Base-by-base conservation (phyloP, 1,139 yeast genomes). In the Blastobotrys illinoisensis region DNA sequence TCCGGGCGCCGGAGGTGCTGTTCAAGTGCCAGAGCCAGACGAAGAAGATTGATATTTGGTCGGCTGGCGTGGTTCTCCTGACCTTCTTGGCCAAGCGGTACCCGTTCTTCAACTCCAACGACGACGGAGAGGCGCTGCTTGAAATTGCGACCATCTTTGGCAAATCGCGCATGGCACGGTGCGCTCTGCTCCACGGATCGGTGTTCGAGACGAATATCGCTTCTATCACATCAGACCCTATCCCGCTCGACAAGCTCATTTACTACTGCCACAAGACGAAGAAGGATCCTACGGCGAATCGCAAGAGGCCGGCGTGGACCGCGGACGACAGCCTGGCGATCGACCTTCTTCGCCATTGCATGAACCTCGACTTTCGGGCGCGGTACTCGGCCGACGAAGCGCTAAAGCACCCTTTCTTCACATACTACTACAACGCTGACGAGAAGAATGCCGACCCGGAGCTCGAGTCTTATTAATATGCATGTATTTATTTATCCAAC, bases 1-100 rank as follows among this genome's bases (percentile, higher is more conserved):
- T 90, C 67, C 78, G 98, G 61, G 97, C 98, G 0, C 97, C 97
- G 0, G 98, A 90, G 68, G 97, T 90, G 2, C 74, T 91, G 56
- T 80, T 90, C 71, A 89, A 89, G 68, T 90, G 98, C 70, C 82
- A 88, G 1, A 84, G 87, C 57, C 98, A 91, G 71, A 78, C 86
- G 7, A 81, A 88, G 40, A 85, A 85, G 67, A 81, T 90, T 46
- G 97, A 90, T 69, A 80, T 89, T 14, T 90, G 97, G 97, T 85
- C 96, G 1, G 95, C 91, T 0, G 97, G 97, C 1, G 88, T 90
- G 3, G 86, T 89, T 60, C 79, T 90, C 26, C 74, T 90, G 56
- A 85, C 95, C 48, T 74, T 90, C 53, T 68, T 90, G 43, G 69
- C 87, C 1, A 73, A 91, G 58, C 77, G 93, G 60, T 89, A 89